Base-by-base conservation (phyloP, 768 basidiomycete genomes). In the Naganishia friedmannii region DNA sequence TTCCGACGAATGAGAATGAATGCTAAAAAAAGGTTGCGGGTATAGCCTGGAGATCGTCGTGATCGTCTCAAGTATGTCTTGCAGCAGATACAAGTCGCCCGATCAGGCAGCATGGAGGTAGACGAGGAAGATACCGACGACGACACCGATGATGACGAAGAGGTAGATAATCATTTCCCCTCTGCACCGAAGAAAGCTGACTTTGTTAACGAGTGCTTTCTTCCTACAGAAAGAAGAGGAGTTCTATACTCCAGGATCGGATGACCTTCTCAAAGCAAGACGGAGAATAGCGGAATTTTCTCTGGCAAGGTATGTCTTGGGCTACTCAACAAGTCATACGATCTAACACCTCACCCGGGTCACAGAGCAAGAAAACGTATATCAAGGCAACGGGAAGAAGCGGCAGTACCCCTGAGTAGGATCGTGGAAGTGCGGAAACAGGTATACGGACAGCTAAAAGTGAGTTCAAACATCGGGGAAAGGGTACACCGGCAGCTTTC, bases 1-100 rank as follows among this genome's bases (percentile, higher is more conserved):
- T 32, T 37, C 12, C n/a, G 34, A 17, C 6, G 12, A 48, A 53
- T 48, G 17, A 31, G 32, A 28, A 45, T 51, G 48, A n/a, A 7
- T 58, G 2, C 21, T 51, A 23, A 45, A 39, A 21, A 23, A 5
- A 23, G 54, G 4, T 46, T 31, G 9, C 7, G 12, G 15, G 53
- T 53, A 17, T 55, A 97, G 93, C 91, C 92, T 74, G 93, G 93
- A 77, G 96, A 99, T 83, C 86, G 95, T 74, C 84, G 96, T 78
- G 95, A 96, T 82, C 91, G 95, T 83, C 84, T 99, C 74, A 93
- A 92, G 75, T 92, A 94, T 81, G 89, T 97, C 1, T 84, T 97
- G 65, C 93, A 93, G 26, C 91, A 94, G 89, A 93, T 94, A 71
- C 90, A 90, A 80, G 88, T 89, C 7, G 91, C 91, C 32, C 85